phyloP scores from a whole-genome alignment of 305 asterid genomes.

The Andrographis paniculata region DNA sequence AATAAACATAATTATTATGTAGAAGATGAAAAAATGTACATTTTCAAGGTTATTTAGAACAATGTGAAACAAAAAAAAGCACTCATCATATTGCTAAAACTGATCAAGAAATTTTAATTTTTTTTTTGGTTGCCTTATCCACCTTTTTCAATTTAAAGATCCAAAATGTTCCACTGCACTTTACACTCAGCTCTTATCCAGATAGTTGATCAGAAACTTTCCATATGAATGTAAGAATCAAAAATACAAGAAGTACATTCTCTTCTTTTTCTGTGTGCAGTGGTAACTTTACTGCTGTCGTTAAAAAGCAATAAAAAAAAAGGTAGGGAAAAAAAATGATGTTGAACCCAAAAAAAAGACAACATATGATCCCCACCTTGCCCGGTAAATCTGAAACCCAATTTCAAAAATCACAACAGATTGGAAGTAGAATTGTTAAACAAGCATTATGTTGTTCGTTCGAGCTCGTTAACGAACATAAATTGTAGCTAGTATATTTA shows the following conservation, averaged over 20 bases:
- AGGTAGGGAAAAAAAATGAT: neutral
- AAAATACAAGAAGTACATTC: neutral
- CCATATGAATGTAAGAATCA: neutral
- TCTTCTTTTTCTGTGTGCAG: neutral
- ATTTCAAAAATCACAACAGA: no score
- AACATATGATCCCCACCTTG: constrained; percentile 8
- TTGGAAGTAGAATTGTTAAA: no score
- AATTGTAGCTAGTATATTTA: no score
- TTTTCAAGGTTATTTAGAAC: no score
- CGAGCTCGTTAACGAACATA: no score
- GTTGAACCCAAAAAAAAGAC: neutral
- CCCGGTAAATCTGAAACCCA: neutral
- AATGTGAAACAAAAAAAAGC: no score
- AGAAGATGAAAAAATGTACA: no score
- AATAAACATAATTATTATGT: no score
- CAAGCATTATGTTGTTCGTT: no score
- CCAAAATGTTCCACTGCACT: constrained; percentile 8
- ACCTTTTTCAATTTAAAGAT: neutral
- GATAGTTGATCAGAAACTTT: neutral
- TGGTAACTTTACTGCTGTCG: constrained; percentile 2
- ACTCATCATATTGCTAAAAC: no score
- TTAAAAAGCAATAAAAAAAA: neutral
- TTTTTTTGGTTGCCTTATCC: neutral
- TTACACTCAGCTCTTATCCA: constrained; percentile 11
- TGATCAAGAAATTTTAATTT: no score